Base-by-base conservation (phyloP, 495 filamentous ascomycete genomes). In the Sordaria brevicollis region DNA sequence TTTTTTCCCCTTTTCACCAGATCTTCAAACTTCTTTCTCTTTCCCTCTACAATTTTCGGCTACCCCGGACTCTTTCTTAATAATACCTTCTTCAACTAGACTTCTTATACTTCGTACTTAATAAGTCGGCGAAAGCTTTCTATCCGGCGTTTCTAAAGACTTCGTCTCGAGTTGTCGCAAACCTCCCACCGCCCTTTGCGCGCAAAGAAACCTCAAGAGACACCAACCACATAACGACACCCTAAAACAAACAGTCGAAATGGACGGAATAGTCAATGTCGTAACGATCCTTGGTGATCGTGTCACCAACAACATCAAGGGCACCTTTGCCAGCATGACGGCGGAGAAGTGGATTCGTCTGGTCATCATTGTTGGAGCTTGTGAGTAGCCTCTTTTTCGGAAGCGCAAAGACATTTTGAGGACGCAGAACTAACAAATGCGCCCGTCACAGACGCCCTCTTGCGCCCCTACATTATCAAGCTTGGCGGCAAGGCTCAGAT, bases 381-480 rank as follows among this genome's bases (percentile, higher is more conserved):
- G 77, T 78, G 21, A 66, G 77, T 72, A 2, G n/a, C 25, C 25
- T 19, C 49, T 0, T 67, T 8, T 9, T 11, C 25, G 33, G 33
- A 3, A 31, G 49, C 49, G 49, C 25, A 57, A 3, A 1, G 5
- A 29, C 11, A 31, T 8, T 15, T 29, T 2, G 29, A 57, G 11
- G 7, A 1, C 6, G 25, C 49, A 31, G 19, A 41, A 65, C 69
- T 69, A n/a, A 69, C 37, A 0, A n/a, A 11, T 31, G 57, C 3
- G 5, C 41, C n/a, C 7, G 6, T 5, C 65, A 82, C 80, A 74
- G 92, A 92, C 79, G 49, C 87, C 70, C 78, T 92, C 17, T 70
- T 92, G n/a, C 85, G 90, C 4, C 89, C 90, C 0, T 90, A 89
- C 74, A 81, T 92, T 67, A 78, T 85, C 72, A 86, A 85, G 71